Base-by-base conservation (phyloP, 139 green algal genomes). In the Coelastrella sp. region DNA sequence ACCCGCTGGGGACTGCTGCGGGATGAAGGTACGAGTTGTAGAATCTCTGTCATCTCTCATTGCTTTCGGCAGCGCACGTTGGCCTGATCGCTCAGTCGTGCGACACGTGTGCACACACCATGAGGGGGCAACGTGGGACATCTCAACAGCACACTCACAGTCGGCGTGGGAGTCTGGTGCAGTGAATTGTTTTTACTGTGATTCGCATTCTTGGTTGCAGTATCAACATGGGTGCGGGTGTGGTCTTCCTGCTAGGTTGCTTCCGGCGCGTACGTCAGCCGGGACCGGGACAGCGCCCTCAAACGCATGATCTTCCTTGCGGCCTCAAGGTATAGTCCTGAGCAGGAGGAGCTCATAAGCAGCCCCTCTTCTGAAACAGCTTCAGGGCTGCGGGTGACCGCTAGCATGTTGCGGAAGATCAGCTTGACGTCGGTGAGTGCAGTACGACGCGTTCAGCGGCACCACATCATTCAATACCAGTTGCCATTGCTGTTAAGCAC, bases 401-500 rank as follows among this genome's bases (percentile, higher is more conserved):
- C 74, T 6, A 87, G 87, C 78, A 72, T 35, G 19, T 35, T 91
- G n/a, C 87, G 87, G 10, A 91, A 87, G 61, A 87, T 91, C 78
- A 91, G 87, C 78, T 58, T 91, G 12, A 91, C 63, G 14, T 58
- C 87, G 65, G 87, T 91, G 66, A 61, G 87, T 58, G 17, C 24
- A 20, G 4, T 25, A 8, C 15, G 81, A 11, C 10, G 81, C 7
- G 9, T 65, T 59, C 4, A 12, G 12, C 75, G 15, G 15, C 15
- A 17, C 65, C 65, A 19, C 65, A 4, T 4, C 65, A 73, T 17
- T 17, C 19, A 19, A 17, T 73, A 49, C 35, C 35, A 49, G 35
- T 49, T 49, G 35, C 35, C 35, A 49, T 49, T 49, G 3, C 35
- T 49, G 35, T 49, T 3, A 3, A 3, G 3, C 3, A 49, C 35